Conservation (phyloP, 495 filamentous ascomycete species). For the Neurospora sp. region DNA sequence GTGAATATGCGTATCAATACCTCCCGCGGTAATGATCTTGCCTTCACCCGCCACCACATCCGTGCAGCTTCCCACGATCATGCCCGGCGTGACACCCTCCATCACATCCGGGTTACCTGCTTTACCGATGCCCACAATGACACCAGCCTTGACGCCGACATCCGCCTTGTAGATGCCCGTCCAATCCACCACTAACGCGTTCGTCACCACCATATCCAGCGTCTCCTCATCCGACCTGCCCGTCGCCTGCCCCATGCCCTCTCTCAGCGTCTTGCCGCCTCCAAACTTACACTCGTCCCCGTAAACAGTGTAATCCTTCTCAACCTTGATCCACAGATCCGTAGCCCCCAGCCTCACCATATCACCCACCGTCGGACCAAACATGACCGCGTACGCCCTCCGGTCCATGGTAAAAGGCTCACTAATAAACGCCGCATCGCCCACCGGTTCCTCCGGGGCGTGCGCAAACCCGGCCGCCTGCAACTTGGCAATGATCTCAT, state of each 20-base stretch:
- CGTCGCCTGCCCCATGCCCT: constrained; percentile 93
- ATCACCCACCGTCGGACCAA: constrained; percentile 87
- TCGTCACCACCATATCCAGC: constrained; percentile 83
- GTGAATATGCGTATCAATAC: constrained; percentile 89
- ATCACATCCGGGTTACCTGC: constrained; percentile 96
- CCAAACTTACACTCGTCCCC: constrained; percentile 96
- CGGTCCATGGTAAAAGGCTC: constrained; percentile 64
- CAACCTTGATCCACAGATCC: constrained; percentile 85
- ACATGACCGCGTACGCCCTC: constrained; percentile 73
- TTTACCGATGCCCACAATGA: constrained; percentile 89
- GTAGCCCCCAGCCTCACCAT: constrained; percentile 71
- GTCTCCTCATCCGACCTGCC: constrained; percentile 60
- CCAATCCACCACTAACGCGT: constrained; percentile 87
- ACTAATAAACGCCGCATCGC: constrained; percentile 38
- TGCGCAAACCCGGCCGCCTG: constrained; percentile 69
- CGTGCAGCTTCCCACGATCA: constrained; percentile 83
- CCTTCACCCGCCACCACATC: constrained; percentile 95
- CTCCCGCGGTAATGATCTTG: constrained; percentile 88
- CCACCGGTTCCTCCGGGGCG: constrained; percentile 46
- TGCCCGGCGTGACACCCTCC: constrained; percentile 68
- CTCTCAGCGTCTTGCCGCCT: constrained; percentile 86
- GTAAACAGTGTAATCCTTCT: constrained; percentile 75
- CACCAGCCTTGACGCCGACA: constrained; percentile 83
- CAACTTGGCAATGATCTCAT: constrained; percentile 58
- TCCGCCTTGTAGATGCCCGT: constrained; percentile 95